Evolutionary conservation across 805 yeast species (phyloP).

Genomic region (Kuraishia hungarica): DNA sequence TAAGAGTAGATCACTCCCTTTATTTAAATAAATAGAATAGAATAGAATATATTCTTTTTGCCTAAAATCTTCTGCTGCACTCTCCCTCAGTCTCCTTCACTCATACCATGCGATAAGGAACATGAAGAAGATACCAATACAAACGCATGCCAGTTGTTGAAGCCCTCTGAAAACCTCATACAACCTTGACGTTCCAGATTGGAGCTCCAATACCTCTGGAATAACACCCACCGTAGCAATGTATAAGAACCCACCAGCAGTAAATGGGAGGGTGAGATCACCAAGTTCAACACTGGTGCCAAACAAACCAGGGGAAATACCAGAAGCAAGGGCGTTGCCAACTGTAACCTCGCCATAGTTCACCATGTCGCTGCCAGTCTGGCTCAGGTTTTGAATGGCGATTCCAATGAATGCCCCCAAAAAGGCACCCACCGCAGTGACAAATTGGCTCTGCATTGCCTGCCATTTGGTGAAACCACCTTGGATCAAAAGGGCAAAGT

Average conservation of each 20-base stretch:
- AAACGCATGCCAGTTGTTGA: constrained; percentile 39
- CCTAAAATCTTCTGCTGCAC: no score
- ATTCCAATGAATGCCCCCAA: constrained; percentile 63
- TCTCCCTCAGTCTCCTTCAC: constrained; percentile 9
- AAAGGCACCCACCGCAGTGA: constrained; percentile 59
- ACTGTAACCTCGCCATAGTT: constrained; percentile 7
- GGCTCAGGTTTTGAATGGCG: constrained; percentile 34
- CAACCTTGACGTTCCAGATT: constrained; percentile 22
- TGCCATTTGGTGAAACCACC: constrained; percentile 61
- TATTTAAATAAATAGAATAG: not conserved
- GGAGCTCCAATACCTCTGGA: constrained; percentile 54
- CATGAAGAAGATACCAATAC: constrained; percentile 53
- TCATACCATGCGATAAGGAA: constrained; percentile 40
- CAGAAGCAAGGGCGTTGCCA: not conserved
- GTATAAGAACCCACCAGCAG: constrained; percentile 71
- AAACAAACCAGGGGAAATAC: constrained; percentile 25
- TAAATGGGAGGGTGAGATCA: constrained; percentile 56
- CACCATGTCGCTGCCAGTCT: constrained; percentile 1
- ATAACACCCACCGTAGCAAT: constrained; percentile 70
- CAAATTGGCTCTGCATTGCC: constrained; percentile 58
- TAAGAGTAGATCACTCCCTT: no score
- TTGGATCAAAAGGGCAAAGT: constrained; percentile 62
- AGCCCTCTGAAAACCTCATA: constrained; percentile 31
- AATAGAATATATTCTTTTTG: not conserved
- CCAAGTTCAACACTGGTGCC: constrained; percentile 43